Evolutionary conservation across 2,329 filamentous ascomycete species (phyloP).

Genomic region (Sclerotinia glacialis): DNA sequence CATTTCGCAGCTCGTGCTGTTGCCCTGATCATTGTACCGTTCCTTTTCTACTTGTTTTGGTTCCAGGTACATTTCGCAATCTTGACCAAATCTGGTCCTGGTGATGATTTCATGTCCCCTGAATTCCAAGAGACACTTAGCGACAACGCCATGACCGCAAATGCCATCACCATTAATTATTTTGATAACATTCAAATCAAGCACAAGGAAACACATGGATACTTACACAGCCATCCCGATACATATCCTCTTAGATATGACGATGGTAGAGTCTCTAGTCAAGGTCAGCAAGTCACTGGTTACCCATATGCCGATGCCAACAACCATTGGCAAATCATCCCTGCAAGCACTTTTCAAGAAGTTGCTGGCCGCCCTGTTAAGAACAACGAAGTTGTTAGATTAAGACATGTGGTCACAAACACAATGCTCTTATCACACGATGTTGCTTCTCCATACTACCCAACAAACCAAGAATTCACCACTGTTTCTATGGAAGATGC

Average conservation of each 20-base stretch:
- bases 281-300: conserved; percentile 96
- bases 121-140: conserved; percentile 96
- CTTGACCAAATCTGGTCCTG: conserved; percentile 81
- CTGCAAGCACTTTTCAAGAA: conserved; percentile 57
- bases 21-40: conserved; percentile 84
- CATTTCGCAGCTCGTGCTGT: conserved; percentile 87
- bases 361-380: conserved; percentile 67
- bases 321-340: conserved; percentile 95
- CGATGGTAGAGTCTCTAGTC: conserved; percentile 93
- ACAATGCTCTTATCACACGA: conserved; percentile 88
- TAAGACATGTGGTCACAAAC: conserved; percentile 83
- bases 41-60: conserved; percentile 99
- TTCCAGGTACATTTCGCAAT: conserved; percentile 99
- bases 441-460: conserved; percentile 92
- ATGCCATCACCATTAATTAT: conserved; percentile 83
- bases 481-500: conserved; percentile 72
- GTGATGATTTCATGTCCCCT: conserved; percentile 98
- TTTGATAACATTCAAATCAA: conserved; percentile 82
- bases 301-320: conserved; percentile 99
- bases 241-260: conserved; percentile 92
- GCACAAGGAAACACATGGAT: conserved; percentile 97
- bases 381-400: conserved; percentile 81
- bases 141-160: conserved; percentile 89
- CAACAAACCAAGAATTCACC: conserved; percentile 98
- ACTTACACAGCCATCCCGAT: conserved; percentile 89